Evolutionary conservation across 257 asterid species (phyloP).

Genomic region (Verbascum thapsus): DNA sequence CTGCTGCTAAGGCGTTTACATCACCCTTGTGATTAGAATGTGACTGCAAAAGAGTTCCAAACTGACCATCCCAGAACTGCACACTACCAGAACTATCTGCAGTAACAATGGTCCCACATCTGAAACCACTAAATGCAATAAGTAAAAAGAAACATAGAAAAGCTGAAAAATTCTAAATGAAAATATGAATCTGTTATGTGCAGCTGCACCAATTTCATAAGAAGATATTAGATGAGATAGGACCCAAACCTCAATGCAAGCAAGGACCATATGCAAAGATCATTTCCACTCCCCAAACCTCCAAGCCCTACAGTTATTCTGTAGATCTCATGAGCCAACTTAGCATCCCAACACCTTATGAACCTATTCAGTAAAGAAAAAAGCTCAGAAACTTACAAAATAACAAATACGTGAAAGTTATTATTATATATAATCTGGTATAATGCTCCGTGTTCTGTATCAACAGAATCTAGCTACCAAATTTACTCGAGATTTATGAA

Average conservation of each 20-base stretch:
- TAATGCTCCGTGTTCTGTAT: not conserved
- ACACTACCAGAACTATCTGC: conserved; percentile 92
- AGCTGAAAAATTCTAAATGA: not conserved
- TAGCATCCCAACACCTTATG: conserved; percentile 77
- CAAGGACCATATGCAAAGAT: conserved; percentile 68
- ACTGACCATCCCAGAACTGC: conserved; percentile 89
- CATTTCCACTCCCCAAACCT: conserved; percentile 63
- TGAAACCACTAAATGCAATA: conserved; percentile 27
- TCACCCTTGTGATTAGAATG: conserved; percentile 92
- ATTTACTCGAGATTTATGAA: not conserved
- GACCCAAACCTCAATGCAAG: conserved; percentile 59
- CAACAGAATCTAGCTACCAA: conserved; percentile 11
- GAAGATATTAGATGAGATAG: not conserved
- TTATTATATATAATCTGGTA: not conserved
- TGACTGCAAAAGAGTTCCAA: conserved; percentile 86
- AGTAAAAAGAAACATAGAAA: not conserved
- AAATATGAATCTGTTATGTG: not conserved
- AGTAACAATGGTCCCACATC: conserved; percentile 63
- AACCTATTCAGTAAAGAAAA: conserved; percentile 37
- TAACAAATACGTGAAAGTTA: not conserved
- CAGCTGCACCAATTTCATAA: not conserved
- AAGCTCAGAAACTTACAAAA: conserved; percentile 19
- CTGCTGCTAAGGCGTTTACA: conserved; percentile 81
- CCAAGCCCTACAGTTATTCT: conserved; percentile 73
- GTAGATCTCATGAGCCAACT: conserved; percentile 53